Evolutionary conservation across 768 basidiomycete species (phyloP), one percentile per base, ranked within the genome.

Genomic region (Boletellus ananas): DNA sequence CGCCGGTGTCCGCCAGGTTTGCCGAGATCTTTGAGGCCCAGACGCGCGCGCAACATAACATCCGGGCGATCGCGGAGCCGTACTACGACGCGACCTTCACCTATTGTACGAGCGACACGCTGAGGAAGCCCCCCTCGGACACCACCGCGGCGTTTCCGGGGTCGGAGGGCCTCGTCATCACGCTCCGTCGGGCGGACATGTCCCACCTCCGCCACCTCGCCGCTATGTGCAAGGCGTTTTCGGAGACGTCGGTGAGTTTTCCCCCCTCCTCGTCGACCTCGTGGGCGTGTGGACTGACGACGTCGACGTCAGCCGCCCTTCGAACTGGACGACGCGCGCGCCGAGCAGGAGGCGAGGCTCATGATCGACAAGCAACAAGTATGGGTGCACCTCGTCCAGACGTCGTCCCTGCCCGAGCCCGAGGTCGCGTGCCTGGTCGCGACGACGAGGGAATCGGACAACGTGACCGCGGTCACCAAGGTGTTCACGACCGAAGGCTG

Each of bases 401-500:
- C 0, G 65, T 55, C 2, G 58, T 25, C 2, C 23, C 1, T 25
- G 23, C 23, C 38, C 43, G 39, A 45, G 0, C 49, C 67, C 5
- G 73, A 75, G 23, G 74, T 88, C 16, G 83, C 85, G 0, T 87
- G 77, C 12, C 78, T 89, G 29, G 81, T 82, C 3, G 86, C 86
- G 3, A 79, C 77, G n/a, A 87, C 86, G 1, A 70, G 87, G 8
- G 79, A 80, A 55, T 79, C 73, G 23, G 69, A 72, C 1, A 70
- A 53, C 4, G 73, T 83, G 17, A 78, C 79, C 6, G 78, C 83
- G 0, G 81, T 90, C 37, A 83, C 83, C 27, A 88, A 90, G 62
- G 86, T 88, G 1, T 84, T 72, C 59, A 87, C 87, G 0, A 68
- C 74, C 48, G 72, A 75, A 0, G 23, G 55, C 5, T 83, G 77